These are phyloP conservation scores for Spathaspora sp. DNA, from an alignment of 805 yeast species.

Conservation along the genomic window DNA sequence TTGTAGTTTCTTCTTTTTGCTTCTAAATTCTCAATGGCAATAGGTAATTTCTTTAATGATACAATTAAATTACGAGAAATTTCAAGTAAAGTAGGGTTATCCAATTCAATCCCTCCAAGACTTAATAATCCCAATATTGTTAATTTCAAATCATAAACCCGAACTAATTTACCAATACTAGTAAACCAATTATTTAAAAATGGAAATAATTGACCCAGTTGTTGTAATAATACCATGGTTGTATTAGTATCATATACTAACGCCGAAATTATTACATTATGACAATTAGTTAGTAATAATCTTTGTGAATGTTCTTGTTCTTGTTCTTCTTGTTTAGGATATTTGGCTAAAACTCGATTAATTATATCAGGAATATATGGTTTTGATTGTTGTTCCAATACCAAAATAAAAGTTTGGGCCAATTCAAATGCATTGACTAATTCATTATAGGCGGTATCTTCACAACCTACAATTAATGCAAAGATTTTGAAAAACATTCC, in stretches of 20 bases:
- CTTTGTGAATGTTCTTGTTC: slow-evolving; percentile 23
- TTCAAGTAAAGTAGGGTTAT: slow-evolving; percentile 12
- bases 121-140: slow-evolving; percentile 66
- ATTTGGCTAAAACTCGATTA: slow-evolving; percentile 30
- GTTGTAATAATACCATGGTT: slow-evolving; percentile 50
- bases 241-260: slow-evolving; percentile 56
- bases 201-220: slow-evolving; percentile 36
- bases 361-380: slow-evolving; percentile 45
- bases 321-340: slow-evolving; percentile 17
- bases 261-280: slow-evolving; percentile 62
- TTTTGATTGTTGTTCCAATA: slow-evolving; percentile 45
- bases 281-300: slow-evolving; percentile 43
- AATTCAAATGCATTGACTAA: slow-evolving; percentile 56
- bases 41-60: slow-evolving; percentile 58
- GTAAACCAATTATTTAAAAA: slow-evolving; percentile 70
- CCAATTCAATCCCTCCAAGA: slow-evolving; percentile 22
- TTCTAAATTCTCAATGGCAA: slow-evolving; percentile 63
- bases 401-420: slow-evolving; percentile 59
- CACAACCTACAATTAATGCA: slow-evolving; percentile 2
- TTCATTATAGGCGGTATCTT: slow-evolving; percentile 49
- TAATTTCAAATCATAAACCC: slow-evolving; percentile 81
- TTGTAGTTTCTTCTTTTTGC: slow-evolving; percentile 56
- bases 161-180: slow-evolving; percentile 47
- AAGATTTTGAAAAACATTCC: slow-evolving; percentile 49
- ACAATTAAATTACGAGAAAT: slow-evolving; percentile 9